Conservation (phyloP, 2,329 filamentous ascomycete genomes). For the Verticillium isaacii region DNA sequence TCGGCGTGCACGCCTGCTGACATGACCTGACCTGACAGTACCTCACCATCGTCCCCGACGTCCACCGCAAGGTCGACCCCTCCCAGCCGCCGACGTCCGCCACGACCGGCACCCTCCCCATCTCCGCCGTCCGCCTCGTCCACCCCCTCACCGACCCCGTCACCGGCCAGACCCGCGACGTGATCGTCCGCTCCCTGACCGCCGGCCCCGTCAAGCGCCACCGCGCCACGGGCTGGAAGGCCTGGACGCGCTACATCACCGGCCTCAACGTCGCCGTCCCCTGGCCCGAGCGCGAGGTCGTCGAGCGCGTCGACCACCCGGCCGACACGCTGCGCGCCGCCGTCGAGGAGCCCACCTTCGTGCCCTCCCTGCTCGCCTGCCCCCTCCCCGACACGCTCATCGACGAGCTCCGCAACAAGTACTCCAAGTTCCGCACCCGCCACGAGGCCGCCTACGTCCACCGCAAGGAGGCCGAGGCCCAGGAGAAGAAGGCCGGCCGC, state of each 20-base stretch:
- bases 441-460: constrained; percentile 72
- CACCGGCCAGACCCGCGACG: constrained; percentile 64
- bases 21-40: constrained; percentile 17
- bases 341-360: constrained; percentile 70
- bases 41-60: constrained; percentile 34
- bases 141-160: constrained; percentile 64
- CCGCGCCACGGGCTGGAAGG: constrained; percentile 34
- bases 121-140: constrained; percentile 76
- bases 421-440: constrained; percentile 73
- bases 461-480: constrained; percentile 56
- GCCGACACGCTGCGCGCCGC: constrained; percentile 72
- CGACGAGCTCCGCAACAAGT: constrained; percentile 81
- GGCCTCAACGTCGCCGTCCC: constrained; percentile 70
- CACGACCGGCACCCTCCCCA: constrained; percentile 54
- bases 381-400: constrained; percentile 77
- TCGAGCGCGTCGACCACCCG: constrained; percentile 47
- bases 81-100: constrained; percentile 38
- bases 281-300: constrained; percentile 59
- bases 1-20: not conserved
- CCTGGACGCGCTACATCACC: constrained; percentile 57
- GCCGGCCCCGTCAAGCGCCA: constrained; percentile 44
- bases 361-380: constrained; percentile 69
- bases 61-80: constrained; percentile 23
- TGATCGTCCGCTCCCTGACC: constrained; percentile 69
- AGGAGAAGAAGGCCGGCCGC: constrained; percentile 33